Evolutionary conservation across 192 early-diverging fungal genomes (phyloP), one percentile per base, ranked within the genome.

Genomic region (Umbelopsis sp.): DNA sequence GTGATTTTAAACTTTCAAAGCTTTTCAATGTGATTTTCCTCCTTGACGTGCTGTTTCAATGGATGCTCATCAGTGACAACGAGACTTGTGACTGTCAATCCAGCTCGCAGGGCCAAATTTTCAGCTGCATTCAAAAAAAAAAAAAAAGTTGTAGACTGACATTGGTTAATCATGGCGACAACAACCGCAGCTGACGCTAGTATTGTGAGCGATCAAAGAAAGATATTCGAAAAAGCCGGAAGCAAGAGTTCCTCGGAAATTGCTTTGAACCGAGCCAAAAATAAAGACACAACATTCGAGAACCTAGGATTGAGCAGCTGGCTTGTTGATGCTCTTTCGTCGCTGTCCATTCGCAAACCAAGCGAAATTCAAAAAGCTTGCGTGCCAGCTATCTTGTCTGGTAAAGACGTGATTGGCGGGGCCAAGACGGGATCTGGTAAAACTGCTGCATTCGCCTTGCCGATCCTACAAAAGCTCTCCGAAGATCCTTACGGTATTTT

Each of bases 371-470:
- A 99, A 71, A 81, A 80, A 10, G 90, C 89, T 4, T 97, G 96
- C 77, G 92, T 99, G 33, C 87, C 85, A 0, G 82, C 88, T 49
- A 92, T 95, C 30, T 80, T 99, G 2, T 71, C 72, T 0, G 74
- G 74, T 46, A 84, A 82, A 68, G 92, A 97, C 73, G 91, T 96
- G 11, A 93, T 99, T 53, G 98, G 96, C 37, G 91, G 91, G 16
- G 97, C 98, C 33, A 95, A 94, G 64, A 99, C 98, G 8, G 98
- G 98, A 53, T 91, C 88, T 2, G 98, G 98, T 65, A 99, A 99
- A 78, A 99, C 98, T 0, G 95, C 95, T 11, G 95, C 97, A 0
- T 99, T 99, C 87, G 98, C 98, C 6, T 75, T 98, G 11, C 98
- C 98, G 0, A 97, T 99, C 18, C 82, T 99, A 50, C 96, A 98